These are phyloP conservation scores for Penicillium sp. DNA, from an alignment of 2,329 filamentous ascomycete genomes.

Conservation along the genomic window DNA sequence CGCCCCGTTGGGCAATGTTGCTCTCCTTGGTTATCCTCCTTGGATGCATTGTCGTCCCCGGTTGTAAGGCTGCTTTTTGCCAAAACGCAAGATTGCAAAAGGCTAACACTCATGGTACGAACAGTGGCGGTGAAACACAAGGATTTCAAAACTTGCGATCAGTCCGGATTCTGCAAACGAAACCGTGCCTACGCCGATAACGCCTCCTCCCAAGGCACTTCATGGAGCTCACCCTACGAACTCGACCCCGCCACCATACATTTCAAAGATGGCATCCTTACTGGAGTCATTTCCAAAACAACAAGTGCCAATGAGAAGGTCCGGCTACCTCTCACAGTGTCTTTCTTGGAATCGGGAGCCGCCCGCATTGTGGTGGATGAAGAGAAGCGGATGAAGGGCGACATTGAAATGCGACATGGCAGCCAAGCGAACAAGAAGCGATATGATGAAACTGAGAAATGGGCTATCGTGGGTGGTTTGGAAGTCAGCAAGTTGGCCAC, in stretches of 20 bases:
- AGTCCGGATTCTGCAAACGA: conserved; percentile 95
- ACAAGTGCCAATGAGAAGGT: conserved; percentile 68
- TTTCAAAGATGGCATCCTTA: conserved; percentile 76
- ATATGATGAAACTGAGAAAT: conserved; percentile 87
- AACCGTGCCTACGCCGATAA: conserved; percentile 87
- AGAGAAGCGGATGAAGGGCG: conserved; percentile 81
- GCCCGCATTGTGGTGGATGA: conserved; percentile 89
- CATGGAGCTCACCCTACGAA: conserved; percentile 78
- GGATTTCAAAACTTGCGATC: conserved; percentile 94
- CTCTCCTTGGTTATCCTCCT: conserved; percentile 61
- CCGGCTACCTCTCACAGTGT: conserved; percentile 76
- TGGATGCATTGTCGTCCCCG: conserved; percentile 61
- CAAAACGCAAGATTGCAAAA: not conserved
- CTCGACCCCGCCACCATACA: conserved; percentile 69
- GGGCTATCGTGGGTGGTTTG: conserved; percentile 80
- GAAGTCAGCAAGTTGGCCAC: conserved; percentile 70
- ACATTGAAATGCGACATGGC: conserved; percentile 81
- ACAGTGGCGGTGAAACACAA: conserved; percentile 86
- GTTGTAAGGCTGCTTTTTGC: conserved; percentile 53
- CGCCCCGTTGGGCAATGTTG: conserved; percentile 65
- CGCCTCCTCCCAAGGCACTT: conserved; percentile 62
- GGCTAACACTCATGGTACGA: conserved; percentile 12
- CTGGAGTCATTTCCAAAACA: conserved; percentile 78
- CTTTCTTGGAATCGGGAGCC: conserved; percentile 85
- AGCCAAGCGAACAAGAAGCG: conserved; percentile 86